phyloP scores from a whole-genome alignment of 2,329 filamentous ascomycete species.

The Claviceps humidiphila region DNA sequence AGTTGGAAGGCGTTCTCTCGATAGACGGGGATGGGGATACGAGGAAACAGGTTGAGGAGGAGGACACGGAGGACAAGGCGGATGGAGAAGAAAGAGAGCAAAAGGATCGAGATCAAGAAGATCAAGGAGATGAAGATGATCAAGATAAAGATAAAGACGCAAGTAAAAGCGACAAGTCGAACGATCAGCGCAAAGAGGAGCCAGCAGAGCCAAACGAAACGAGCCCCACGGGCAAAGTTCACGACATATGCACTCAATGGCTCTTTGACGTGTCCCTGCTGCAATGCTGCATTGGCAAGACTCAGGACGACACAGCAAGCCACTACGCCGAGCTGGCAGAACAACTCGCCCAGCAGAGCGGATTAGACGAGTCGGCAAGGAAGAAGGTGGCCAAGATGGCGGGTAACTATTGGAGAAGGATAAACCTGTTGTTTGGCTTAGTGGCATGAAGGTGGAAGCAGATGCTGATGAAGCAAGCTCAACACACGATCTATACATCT shows the following conservation, averaged over 20 bases:
- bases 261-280: constrained; percentile 46
- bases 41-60: constrained; percentile 1
- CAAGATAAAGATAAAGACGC: background rate
- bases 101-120: background rate
- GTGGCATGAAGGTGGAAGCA: constrained; percentile 29
- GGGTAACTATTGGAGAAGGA: constrained; percentile 71
- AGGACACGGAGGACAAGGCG: constrained; percentile 3
- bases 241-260: constrained; percentile 44
- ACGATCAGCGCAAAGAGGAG: background rate
- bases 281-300: constrained; percentile 28
- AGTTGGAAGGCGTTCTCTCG: constrained; percentile 20
- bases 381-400: constrained; percentile 49
- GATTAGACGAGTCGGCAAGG: constrained; percentile 34
- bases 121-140: background rate
- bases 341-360: constrained; percentile 29
- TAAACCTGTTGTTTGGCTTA: constrained; percentile 68
- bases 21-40: constrained; percentile 5
- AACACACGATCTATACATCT: no score
- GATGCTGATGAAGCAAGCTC: no score
- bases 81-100: constrained; percentile 6
- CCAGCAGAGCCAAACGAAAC: background rate
- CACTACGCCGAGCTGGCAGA: constrained; percentile 32
- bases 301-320: constrained; percentile 11
- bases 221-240: constrained; percentile 14
- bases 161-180: constrained; percentile 2